A percentile compares a stretch with the other conserved stretches of the same genome.
Evolutionary conservation across 2,329 filamentous ascomycete genomes (phyloP).

Genomic region (Hypoxylon sp.): DNA sequence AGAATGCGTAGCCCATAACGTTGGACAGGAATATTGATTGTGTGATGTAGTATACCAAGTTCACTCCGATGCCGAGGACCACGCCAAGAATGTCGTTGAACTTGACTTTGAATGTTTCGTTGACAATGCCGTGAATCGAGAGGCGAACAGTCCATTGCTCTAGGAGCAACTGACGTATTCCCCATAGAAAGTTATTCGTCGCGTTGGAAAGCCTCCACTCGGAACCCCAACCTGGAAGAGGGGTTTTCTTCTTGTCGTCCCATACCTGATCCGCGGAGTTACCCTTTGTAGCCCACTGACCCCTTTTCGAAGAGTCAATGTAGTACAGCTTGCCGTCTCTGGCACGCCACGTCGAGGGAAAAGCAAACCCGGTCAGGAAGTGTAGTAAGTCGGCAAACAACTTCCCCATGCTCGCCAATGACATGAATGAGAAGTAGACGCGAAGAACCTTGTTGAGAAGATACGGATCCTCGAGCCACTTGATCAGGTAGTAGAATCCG

Average conservation of each 20-base stretch:
- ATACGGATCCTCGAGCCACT: conserved; percentile 85
- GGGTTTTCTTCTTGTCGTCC: conserved; percentile 53
- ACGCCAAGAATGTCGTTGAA: conserved; percentile 70
- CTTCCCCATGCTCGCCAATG: conserved; percentile 79
- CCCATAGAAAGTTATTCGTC: conserved; percentile 58
- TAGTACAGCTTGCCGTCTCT: conserved; percentile 58
- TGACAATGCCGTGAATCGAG: conserved; percentile 64
- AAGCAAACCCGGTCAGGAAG: conserved; percentile 74
- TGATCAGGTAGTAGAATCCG: conserved; percentile 87
- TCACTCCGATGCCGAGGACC: conserved; percentile 65
- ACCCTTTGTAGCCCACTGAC: conserved; percentile 54
- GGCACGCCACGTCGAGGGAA: conserved; percentile 76
- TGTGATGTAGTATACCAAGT: conserved; percentile 76
- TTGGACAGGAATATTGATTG: conserved; percentile 76
- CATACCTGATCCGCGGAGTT: conserved; percentile 46
- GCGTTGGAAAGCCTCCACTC: conserved; percentile 46
- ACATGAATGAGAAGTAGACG: conserved; percentile 84
- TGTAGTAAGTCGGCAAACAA: conserved; percentile 79
- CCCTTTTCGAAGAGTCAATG: conserved; percentile 57
- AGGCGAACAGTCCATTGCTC: conserved; percentile 65
- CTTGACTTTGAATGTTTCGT: conserved; percentile 64
- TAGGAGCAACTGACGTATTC: conserved; percentile 62
- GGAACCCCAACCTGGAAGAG: conserved; percentile 57
- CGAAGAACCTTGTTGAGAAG: conserved; percentile 86
- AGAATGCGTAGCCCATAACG: conserved; percentile 86